phyloP scores from a whole-genome alignment of 2,329 filamentous ascomycete genomes.

The Colletotrichum viniferum region DNA sequence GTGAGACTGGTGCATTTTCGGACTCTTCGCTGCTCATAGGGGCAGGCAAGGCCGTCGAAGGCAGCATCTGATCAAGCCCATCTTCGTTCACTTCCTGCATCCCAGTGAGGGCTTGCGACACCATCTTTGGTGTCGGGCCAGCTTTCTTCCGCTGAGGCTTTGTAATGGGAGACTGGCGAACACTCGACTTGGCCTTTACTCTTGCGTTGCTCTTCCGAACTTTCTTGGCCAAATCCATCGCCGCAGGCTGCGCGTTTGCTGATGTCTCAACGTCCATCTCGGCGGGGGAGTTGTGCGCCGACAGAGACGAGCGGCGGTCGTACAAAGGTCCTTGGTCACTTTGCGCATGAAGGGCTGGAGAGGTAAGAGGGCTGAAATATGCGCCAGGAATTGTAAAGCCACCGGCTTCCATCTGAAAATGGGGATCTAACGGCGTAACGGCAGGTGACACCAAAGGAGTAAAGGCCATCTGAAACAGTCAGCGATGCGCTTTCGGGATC shows the following conservation, averaged over 20 bases:
- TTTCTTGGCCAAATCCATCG: slow-evolving; percentile 57
- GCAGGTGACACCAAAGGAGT: slow-evolving; percentile 85
- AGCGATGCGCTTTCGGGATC: slow-evolving; percentile 24
- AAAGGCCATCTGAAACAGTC: slow-evolving; percentile 67
- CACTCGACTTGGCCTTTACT: slow-evolving; percentile 53
- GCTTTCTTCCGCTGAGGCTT: slow-evolving; percentile 66
- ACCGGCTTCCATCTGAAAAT: slow-evolving; percentile 64
- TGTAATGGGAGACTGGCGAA: slow-evolving; percentile 75
- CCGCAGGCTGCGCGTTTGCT: slow-evolving; percentile 38
- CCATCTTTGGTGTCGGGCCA: slow-evolving; percentile 58
- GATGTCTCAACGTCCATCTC: slow-evolving; percentile 60
- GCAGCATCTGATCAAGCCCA: slow-evolving; percentile 29
- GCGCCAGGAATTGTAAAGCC: slow-evolving; percentile 69
- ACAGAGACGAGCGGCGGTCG: slow-evolving; percentile 48
- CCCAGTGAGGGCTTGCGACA: slow-evolving; percentile 59
- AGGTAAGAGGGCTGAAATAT: slow-evolving; percentile 85
- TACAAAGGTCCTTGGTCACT: slow-evolving; percentile 53
- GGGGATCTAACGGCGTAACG: slow-evolving; percentile 77
- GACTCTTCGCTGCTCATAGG: slow-evolving; percentile 54
- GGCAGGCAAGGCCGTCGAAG: slow-evolving; percentile 16
- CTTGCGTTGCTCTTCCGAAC: slow-evolving; percentile 58
- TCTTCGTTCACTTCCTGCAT: slow-evolving; percentile 49
- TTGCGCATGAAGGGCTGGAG: slow-evolving; percentile 79
- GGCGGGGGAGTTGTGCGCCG: slow-evolving; percentile 56
- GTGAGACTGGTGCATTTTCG: slow-evolving; percentile 71